Conservation (phyloP, 2,329 filamentous ascomycete genomes). For the Claviceps cyperi region DNA sequence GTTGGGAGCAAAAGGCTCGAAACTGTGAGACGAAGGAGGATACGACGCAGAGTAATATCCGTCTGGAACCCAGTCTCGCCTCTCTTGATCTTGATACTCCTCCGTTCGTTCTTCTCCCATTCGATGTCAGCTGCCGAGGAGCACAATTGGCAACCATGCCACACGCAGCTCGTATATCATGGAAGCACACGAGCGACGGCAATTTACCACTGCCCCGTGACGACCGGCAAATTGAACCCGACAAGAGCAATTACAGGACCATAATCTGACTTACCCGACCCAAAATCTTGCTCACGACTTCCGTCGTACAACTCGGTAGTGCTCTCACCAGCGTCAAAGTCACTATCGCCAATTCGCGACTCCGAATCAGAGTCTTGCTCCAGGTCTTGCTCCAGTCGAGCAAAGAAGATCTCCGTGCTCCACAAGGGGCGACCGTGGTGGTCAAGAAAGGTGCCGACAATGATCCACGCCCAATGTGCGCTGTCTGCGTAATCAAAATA, state of each 20-base stretch:
- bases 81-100: conserved; percentile 5
- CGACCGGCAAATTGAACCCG: background rate
- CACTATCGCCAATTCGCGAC: conserved; percentile 11
- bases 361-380: conserved; percentile 11
- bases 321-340: conserved; percentile 9
- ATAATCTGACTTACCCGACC: conserved; percentile 2
- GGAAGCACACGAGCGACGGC: background rate
- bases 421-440: conserved; percentile 24
- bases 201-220: background rate
- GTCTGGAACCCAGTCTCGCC: background rate
- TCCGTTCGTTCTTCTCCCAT: background rate
- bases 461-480: conserved; percentile 30
- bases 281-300: conserved; percentile 5
- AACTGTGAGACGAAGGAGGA: background rate
- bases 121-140: background rate
- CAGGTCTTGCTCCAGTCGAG: conserved; percentile 12
- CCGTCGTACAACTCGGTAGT: conserved; percentile 1
- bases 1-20: background rate
- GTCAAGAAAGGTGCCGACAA: conserved; percentile 34
- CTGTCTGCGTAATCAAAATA: conserved; percentile 19
- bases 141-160: background rate
- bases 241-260: conserved; percentile 4
- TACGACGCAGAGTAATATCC: conserved; percentile 1
- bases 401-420: conserved; percentile 30
- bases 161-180: background rate